Evolutionary conservation across 2,329 filamentous ascomycete genomes (phyloP).

Genomic region (Cephalotrichum gorgonifer): DNA sequence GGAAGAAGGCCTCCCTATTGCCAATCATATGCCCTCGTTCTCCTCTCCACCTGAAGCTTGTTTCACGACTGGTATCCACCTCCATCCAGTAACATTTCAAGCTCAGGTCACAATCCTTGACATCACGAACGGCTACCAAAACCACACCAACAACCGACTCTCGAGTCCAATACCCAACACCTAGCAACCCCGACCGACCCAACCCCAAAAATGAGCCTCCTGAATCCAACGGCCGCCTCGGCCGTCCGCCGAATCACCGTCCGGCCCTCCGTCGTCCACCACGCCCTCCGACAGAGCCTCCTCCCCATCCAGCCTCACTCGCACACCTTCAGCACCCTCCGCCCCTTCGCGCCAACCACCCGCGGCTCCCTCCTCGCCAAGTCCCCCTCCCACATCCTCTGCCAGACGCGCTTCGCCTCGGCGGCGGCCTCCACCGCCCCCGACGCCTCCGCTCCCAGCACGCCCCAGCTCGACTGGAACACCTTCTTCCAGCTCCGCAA

Average conservation of each 20-base stretch:
- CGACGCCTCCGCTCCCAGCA: conserved; percentile 16
- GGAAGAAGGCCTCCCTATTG: background rate
- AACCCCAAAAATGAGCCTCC: conserved; percentile 3
- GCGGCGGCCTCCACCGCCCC: conserved; percentile 10
- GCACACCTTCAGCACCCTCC: conserved; percentile 4
- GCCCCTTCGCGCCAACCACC: conserved; percentile 12
- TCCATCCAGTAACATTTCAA: background rate
- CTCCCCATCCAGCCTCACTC: background rate
- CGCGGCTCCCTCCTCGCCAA: conserved; percentile 9
- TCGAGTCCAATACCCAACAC: background rate
- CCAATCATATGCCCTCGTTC: background rate
- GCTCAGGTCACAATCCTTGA: conserved; percentile 3
- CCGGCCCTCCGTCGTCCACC: background rate
- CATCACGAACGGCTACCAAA: conserved; percentile 1
- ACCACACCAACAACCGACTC: background rate
- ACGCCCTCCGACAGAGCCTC: background rate
- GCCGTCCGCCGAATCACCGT: conserved; percentile 1
- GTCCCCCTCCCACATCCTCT: conserved; percentile 11
- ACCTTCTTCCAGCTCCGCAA: conserved; percentile 86
- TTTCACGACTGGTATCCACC: background rate
- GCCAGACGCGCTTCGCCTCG: conserved; percentile 7
- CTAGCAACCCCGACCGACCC: background rate
- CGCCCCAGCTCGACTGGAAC: conserved; percentile 64
- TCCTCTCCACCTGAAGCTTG: background rate
- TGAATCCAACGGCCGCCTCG: conserved; percentile 2